These are phyloP conservation scores for Alloteropsis semialata DNA, from an alignment of 176 grass and related monocot species.

Conservation along the genomic window DNA sequence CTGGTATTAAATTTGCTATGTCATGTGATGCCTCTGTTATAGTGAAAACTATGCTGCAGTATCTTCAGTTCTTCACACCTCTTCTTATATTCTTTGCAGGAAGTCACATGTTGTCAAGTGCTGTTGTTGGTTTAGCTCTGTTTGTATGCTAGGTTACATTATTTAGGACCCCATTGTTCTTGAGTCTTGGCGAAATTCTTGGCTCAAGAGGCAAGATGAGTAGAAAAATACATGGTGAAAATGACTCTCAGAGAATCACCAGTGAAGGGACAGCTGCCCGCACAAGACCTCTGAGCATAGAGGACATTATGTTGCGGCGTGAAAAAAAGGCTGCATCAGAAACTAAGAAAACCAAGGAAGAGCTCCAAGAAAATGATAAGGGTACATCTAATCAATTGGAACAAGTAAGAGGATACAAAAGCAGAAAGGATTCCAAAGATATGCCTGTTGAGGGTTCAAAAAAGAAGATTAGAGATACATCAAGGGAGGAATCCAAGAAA, in stretches of 20 bases:
- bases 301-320: conserved; percentile 77
- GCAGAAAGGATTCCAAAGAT: conserved; percentile 40
- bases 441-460: conserved; percentile 20
- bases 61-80: conserved; percentile 1
- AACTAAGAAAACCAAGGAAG: conserved; percentile 38
- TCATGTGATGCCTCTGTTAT: background rate
- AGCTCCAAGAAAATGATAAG: conserved; percentile 13
- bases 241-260: conserved; percentile 17
- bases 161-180: background rate
- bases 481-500: conserved; percentile 30
- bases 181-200: background rate
- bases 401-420: conserved; percentile 26
- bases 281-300: conserved; percentile 81
- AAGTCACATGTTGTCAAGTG: background rate
- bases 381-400: conserved; percentile 21
- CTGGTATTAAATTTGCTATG: background rate
- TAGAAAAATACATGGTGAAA: conserved; percentile 39
- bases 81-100: conserved; percentile 29
- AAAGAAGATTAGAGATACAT: conserved; percentile 28
- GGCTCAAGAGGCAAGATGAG: conserved; percentile 51
- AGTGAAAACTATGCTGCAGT: background rate
- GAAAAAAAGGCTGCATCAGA: conserved; percentile 54
- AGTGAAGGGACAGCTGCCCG: conserved; percentile 71
- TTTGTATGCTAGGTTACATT: background rate
- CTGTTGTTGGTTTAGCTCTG: background rate